A percentile compares a stretch with the other conserved stretches of the same genome.
Conservation (phyloP, 148 eudicot genomes). For the Vaccinium darrowii region DNA sequence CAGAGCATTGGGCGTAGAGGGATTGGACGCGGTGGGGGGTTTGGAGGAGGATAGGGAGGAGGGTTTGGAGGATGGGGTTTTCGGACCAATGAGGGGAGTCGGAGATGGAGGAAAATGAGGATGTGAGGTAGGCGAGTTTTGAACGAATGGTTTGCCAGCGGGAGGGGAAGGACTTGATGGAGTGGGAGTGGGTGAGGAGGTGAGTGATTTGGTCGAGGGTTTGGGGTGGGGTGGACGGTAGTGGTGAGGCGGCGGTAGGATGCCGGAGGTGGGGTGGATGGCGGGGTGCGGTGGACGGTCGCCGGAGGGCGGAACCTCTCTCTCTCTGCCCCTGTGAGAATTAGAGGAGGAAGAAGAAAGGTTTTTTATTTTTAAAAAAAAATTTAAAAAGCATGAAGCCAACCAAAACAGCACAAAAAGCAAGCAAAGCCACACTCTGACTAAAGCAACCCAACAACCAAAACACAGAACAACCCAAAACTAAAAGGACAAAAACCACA, state of each 20-base stretch:
- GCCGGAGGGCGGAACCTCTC: too few relatives aligned
- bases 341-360: too few relatives aligned
- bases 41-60: conserved; percentile 35
- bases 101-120: conserved; percentile 40
- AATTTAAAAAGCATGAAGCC: too few relatives aligned
- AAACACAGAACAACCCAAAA: too few relatives aligned
- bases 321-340: too few relatives aligned
- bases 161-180: conserved; percentile 49
- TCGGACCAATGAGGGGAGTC: conserved; percentile 53
- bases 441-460: too few relatives aligned
- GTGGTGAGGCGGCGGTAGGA: conserved; percentile 28
- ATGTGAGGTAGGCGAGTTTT: conserved; percentile 38
- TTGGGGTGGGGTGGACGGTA: conserved; percentile 21
- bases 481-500: too few relatives aligned
- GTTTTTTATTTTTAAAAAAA: too few relatives aligned
- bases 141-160: conserved; percentile 55
- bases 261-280: conserved; percentile 3
- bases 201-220: conserved; percentile 28
- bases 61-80: conserved; percentile 39
- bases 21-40: conserved; percentile 39
- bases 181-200: conserved; percentile 45
- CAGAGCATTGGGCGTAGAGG: conserved; percentile 36
- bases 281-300: neutral
- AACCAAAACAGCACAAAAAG: too few relatives aligned
- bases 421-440: too few relatives aligned